Base-by-base conservation (phyloP, 2,329 filamentous ascomycete genomes). In the Cryphonectria naterciae region DNA sequence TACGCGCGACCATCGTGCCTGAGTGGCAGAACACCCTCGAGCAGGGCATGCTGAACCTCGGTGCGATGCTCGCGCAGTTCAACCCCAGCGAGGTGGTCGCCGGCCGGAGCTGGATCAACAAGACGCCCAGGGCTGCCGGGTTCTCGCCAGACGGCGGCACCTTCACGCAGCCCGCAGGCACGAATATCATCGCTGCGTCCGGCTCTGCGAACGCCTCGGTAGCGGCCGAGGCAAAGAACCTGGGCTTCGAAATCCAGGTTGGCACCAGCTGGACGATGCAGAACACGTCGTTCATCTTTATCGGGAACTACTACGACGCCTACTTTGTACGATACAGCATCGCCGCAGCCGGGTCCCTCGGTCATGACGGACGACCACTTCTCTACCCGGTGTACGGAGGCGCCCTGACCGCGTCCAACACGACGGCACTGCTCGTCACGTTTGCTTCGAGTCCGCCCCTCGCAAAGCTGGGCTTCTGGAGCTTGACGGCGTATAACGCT, bases 401-500 rank as follows among this genome's bases (percentile, higher is more conserved):
- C 2, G 22, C 46, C 22, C 28, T 61, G 58, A 37, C 28, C 39
- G 46, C 54, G 61, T 67, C 70, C 1, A 75, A 70, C 60, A 70
- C 74, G 1, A 49, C 61, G n/a, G 62, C 35, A 1, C n/a, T 64
- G 28, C 60, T 56, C 37, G 43, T 68, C 60, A 64, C 46, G 11
- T 52, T 54, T n/a, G 8, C 2, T 1, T 25, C 17, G 7, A 19
- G 54, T 11, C 35, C 54, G 54, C 13, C 25, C 1, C 72, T 41
- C 35, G 61, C 10, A 8, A 43, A 5, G 37, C 67, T 25, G 70
- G 71, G 13, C 10, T 79, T 78, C 70, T 78, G 77, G 77, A 77
- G 76, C 70, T 13, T 79, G 67, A 76, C 76, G 0, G 70, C 74
- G 22, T 78, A 80, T 64, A 71, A 76, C 73, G 56, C 58, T 13